Evolutionary conservation across 768 basidiomycete genomes (phyloP).

Genomic region (Podaxis rugospora): DNA sequence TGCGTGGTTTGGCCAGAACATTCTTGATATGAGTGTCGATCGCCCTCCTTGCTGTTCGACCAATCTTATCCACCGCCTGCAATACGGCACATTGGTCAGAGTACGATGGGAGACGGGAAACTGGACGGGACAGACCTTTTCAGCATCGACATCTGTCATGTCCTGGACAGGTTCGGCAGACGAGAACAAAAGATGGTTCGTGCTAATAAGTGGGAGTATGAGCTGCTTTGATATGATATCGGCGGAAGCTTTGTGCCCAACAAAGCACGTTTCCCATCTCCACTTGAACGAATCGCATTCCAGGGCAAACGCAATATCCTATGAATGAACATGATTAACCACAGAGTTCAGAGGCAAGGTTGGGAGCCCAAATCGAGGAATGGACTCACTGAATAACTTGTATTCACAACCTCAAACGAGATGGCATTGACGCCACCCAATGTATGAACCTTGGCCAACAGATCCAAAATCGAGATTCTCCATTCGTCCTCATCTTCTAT

Average conservation of each 20-base stretch:
- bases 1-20: slow-evolving; percentile 62
- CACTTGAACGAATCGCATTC: slow-evolving; percentile 63
- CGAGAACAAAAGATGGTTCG: slow-evolving; percentile 63
- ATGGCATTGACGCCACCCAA: slow-evolving; percentile 54
- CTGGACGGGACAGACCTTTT: slow-evolving; percentile 47
- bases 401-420: slow-evolving; percentile 55
- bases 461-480: slow-evolving; percentile 49
- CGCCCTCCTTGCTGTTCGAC: slow-evolving; percentile 62
- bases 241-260: slow-evolving; percentile 62
- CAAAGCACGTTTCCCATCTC: slow-evolving; percentile 71
- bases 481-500: slow-evolving; percentile 55
- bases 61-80: slow-evolving; percentile 68
- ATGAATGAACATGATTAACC: slow-evolving; percentile 8
- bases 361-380: background rate
- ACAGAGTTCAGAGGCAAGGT: slow-evolving; percentile 12
- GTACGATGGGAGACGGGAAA: background rate
- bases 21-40: slow-evolving; percentile 71
- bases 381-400: slow-evolving; percentile 53
- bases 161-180: slow-evolving; percentile 54
- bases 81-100: background rate
- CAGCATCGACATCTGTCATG: slow-evolving; percentile 53
- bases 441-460: slow-evolving; percentile 56
- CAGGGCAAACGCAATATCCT: slow-evolving; percentile 69
- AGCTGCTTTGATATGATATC: slow-evolving; percentile 77
- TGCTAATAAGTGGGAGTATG: slow-evolving; percentile 70